phyloP scores from a whole-genome alignment of 768 basidiomycete species.

The Psilocybe sp. region DNA sequence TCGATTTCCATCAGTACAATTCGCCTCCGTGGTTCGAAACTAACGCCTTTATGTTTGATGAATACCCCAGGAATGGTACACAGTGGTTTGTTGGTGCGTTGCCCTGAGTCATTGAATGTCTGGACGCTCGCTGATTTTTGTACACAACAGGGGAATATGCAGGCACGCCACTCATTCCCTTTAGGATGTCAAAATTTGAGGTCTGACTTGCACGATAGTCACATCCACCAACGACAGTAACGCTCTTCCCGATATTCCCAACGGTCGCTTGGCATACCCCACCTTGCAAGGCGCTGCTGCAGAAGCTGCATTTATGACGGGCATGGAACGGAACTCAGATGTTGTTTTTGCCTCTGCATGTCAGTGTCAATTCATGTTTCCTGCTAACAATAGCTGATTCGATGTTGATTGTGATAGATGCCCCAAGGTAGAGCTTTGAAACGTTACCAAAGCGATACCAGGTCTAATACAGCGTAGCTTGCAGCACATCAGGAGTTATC shows the following conservation, averaged over 20 bases:
- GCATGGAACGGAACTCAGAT: constrained; percentile 55
- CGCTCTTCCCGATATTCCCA: constrained; percentile 23
- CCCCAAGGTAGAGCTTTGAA: constrained; percentile 18
- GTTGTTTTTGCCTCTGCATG: constrained; percentile 56
- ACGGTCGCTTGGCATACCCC: constrained; percentile 28
- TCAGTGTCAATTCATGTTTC: not conserved
- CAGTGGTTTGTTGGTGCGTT: constrained; percentile 45
- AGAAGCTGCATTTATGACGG: constrained; percentile 64
- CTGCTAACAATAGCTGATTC: not conserved
- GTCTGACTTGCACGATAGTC: constrained; percentile 9
- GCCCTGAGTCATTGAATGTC: too few species aligned
- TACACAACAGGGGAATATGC: constrained; percentile 41
- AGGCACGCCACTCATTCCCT: constrained; percentile 20
- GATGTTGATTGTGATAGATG: constrained; percentile 17
- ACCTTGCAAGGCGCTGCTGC: constrained; percentile 32
- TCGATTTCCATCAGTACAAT: constrained; percentile 54
- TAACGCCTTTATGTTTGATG: constrained; percentile 51
- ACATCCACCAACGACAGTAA: constrained; percentile 31
- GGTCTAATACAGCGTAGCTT: constrained; percentile 15
- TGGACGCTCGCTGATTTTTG: too few species aligned
- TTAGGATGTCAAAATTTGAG: not conserved
- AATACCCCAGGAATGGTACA: constrained; percentile 50
- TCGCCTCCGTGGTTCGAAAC: constrained; percentile 44
- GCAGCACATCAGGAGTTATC: constrained; percentile 32
- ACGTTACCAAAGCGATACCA: not conserved